Percentiles rank a stretch among this genome's conserved stretches.
Evolutionary conservation across 495 filamentous ascomycete species (phyloP).

Genomic region (Immersiella caudata): DNA sequence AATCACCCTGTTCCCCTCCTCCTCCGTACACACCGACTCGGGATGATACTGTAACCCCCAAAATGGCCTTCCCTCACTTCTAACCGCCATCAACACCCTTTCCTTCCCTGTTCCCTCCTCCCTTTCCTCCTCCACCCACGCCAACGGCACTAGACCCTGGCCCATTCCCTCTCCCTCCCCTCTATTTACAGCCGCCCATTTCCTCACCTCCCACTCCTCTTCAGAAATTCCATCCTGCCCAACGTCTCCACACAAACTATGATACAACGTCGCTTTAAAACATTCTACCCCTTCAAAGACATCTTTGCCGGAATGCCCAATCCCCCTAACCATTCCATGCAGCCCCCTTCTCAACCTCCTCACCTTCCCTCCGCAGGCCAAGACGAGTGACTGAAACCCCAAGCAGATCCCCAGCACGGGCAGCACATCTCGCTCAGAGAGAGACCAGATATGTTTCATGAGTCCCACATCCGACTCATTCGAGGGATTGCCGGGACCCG

Average conservation of each 20-base stretch:
- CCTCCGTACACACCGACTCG: constrained; percentile 84
- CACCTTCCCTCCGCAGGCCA: constrained; percentile 66
- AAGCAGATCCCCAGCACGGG: constrained; percentile 90
- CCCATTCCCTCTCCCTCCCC: constrained; percentile 31
- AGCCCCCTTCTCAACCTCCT: constrained; percentile 65
- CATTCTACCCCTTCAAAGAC: constrained; percentile 56
- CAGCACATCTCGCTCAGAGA: constrained; percentile 58
- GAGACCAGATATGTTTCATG: constrained; percentile 74
- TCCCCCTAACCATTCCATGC: constrained; percentile 75
- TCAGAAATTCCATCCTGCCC: constrained; percentile 41
- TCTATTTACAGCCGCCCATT: constrained; percentile 38
- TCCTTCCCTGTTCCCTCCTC: constrained; percentile 43
- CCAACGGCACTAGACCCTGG: constrained; percentile 59
- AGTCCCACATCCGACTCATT: constrained; percentile 71
- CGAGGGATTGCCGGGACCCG: constrained; percentile 71
- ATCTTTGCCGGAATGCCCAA: constrained; percentile 42
- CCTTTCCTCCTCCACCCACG: constrained; percentile 62
- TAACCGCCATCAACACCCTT: constrained; percentile 75
- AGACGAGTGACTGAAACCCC: constrained; percentile 83
- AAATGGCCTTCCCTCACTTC: constrained; percentile 72
- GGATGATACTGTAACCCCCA: constrained; percentile 95
- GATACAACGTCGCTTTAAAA: constrained; percentile 80
- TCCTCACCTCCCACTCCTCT: constrained; percentile 35
- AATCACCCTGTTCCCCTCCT: constrained; percentile 67
- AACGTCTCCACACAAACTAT: constrained; percentile 75